phyloP scores from a whole-genome alignment of 2,329 filamentous ascomycete genomes.

The Apiospora sp. region DNA sequence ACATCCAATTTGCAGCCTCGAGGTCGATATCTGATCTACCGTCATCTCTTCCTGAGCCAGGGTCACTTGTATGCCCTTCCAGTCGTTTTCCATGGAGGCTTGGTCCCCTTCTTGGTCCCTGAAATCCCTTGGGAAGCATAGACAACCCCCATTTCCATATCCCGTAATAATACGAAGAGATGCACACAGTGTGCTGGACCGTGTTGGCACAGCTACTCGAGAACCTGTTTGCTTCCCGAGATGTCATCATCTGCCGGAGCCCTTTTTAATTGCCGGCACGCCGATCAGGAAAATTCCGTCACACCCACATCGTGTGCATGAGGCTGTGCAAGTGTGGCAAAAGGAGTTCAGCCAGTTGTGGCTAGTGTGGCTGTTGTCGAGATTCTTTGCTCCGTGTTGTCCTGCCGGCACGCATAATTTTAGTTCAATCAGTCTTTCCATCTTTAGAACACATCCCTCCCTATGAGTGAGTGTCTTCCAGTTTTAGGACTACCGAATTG shows the following conservation, averaged over 20 bases:
- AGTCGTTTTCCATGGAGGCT: not conserved
- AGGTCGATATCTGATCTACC: not conserved
- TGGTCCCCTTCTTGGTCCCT: not conserved
- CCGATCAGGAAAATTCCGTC: conserved; percentile 17
- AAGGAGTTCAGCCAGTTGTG: not conserved
- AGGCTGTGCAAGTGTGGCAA: not conserved
- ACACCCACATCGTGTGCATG: not conserved
- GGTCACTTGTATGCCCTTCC: not conserved
- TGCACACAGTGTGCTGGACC: conserved; percentile 11
- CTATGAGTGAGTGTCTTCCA: not conserved
- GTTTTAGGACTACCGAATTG: not conserved
- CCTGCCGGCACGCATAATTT: no score
- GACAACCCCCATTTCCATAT: not conserved
- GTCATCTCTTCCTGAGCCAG: conserved; percentile 17
- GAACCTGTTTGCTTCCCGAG: conserved; percentile 1
- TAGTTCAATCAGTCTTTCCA: not conserved
- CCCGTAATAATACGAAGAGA: conserved; percentile 12
- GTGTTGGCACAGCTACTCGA: conserved; percentile 17
- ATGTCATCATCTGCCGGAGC: conserved; percentile 15
- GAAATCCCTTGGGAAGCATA: not conserved
- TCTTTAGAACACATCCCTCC: not conserved
- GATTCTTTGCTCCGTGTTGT: not conserved
- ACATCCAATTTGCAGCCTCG: not conserved
- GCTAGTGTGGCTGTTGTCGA: not conserved
- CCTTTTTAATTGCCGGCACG: not conserved